These are phyloP conservation scores for Naganishia friedmannii DNA, from an alignment of 768 basidiomycete species.

Conservation along the genomic window DNA sequence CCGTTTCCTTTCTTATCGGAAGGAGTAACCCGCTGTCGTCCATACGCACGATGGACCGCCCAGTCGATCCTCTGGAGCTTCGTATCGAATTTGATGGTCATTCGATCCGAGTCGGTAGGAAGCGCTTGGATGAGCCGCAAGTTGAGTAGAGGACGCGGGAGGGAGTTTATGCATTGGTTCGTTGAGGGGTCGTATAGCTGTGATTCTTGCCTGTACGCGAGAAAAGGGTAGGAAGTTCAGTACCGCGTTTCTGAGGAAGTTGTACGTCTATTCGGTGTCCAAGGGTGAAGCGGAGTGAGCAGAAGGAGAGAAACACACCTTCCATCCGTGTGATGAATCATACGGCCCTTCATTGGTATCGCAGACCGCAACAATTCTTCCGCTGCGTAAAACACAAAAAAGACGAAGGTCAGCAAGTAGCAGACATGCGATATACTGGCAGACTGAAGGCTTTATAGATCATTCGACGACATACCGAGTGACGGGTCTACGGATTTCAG, in stretches of 20 bases:
- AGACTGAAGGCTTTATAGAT: no score
- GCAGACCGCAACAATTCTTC: slow-evolving; percentile 69
- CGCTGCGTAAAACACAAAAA: slow-evolving; percentile 52
- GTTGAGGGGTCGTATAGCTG: slow-evolving; percentile 77
- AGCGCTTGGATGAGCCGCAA: slow-evolving; percentile 76
- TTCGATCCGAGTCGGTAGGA: slow-evolving; percentile 56
- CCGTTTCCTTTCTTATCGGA: no score
- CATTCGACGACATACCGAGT: slow-evolving; percentile 32
- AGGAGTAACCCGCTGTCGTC: not conserved
- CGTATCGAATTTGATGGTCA: slow-evolving; percentile 73
- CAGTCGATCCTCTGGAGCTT: slow-evolving; percentile 77
- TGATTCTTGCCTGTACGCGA: slow-evolving; percentile 57
- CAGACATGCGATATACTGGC: no score
- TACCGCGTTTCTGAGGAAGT: no score
- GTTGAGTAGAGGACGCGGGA: slow-evolving; percentile 83
- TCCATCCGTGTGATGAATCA: slow-evolving; percentile 80
- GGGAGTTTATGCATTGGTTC: slow-evolving; percentile 89
- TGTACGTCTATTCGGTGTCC: no score
- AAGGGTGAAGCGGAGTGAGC: no score
- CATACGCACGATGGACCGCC: slow-evolving; percentile 51
- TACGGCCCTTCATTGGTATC: slow-evolving; percentile 91
- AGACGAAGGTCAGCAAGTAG: not conserved
- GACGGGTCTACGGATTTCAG: slow-evolving; percentile 69
- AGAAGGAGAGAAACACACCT: slow-evolving; percentile 42
- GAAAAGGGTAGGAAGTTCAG: not conserved